A percentile compares a stretch with the other conserved stretches of the same genome.
Conservation (phyloP, 768 basidiomycete species). For the Phanerochaete sordida region DNA sequence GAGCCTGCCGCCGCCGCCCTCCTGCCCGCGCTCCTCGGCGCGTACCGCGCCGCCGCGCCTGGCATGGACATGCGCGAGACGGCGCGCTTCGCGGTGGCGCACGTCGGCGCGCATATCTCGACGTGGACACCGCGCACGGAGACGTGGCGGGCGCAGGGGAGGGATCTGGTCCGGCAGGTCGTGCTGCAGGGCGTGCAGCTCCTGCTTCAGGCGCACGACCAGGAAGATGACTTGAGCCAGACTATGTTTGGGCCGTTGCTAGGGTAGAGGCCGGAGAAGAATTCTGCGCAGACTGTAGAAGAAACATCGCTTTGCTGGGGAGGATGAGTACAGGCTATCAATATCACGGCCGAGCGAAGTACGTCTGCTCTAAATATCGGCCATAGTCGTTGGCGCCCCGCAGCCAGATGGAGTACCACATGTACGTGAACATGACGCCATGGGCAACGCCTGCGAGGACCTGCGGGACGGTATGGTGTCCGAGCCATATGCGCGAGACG, state of each 20-base stretch:
- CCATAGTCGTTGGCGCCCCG: slow-evolving; percentile 29
- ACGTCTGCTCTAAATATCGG: slow-evolving; percentile 6
- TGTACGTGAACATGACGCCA: slow-evolving; percentile 47
- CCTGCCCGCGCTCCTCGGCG: slow-evolving; percentile 41
- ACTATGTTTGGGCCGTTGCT: neutral
- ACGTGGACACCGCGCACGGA: slow-evolving; percentile 44
- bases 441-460: slow-evolving; percentile 56
- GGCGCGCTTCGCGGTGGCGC: slow-evolving; percentile 40
- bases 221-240: neutral
- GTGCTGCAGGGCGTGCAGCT: slow-evolving; percentile 47
- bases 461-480: slow-evolving; percentile 72
- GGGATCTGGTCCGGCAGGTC: slow-evolving; percentile 43
- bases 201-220: neutral
- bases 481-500: slow-evolving; percentile 69
- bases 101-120: slow-evolving; percentile 55
- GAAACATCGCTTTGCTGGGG: neutral
- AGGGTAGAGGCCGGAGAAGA: neutral
- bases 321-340: neutral
- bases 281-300: neutral
- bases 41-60: slow-evolving; percentile 34
- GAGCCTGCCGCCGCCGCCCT: slow-evolving; percentile 33
- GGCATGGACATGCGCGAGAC: slow-evolving; percentile 24
- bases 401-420: slow-evolving; percentile 63
- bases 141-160: slow-evolving; percentile 48
- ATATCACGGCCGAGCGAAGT: neutral